phyloP scores from a whole-genome alignment of 306 rosid species.

The Senna siamea region DNA sequence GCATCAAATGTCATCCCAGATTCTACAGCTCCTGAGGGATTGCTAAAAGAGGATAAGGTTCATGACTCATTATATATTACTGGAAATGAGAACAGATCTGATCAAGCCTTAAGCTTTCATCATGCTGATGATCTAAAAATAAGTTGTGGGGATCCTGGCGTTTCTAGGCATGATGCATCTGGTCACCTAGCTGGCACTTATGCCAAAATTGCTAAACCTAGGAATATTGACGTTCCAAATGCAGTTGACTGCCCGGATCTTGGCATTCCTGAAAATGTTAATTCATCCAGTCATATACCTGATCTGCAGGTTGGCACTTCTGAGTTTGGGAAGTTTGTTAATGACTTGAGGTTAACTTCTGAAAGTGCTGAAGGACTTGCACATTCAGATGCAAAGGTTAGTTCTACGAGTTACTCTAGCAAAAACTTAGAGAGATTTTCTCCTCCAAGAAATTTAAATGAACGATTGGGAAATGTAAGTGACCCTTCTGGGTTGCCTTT shows the following conservation, averaged over 20 bases:
- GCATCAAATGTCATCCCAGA: constrained; percentile 38
- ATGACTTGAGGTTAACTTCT: constrained; percentile 43
- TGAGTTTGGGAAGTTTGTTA: constrained; percentile 41
- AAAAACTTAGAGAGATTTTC: constrained; percentile 49
- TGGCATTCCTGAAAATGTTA: constrained; percentile 34
- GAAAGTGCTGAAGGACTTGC: constrained; percentile 48
- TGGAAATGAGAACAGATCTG: constrained; percentile 35
- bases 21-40: constrained; percentile 44
- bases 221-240: constrained; percentile 28
- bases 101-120: constrained; percentile 33
- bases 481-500: constrained; percentile 37
- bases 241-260: constrained; percentile 41
- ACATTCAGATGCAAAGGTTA: constrained; percentile 44
- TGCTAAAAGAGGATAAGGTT: constrained; percentile 18
- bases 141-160: constrained; percentile 14
- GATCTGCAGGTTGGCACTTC: constrained; percentile 34
- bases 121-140: constrained; percentile 26
- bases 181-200: constrained; percentile 34
- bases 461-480: constrained; percentile 44
- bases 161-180: constrained; percentile 34
- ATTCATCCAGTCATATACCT: constrained; percentile 29
- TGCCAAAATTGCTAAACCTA: constrained; percentile 40
- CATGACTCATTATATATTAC: constrained; percentile 21
- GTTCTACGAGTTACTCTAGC: constrained; percentile 46
- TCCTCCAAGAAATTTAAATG: constrained; percentile 50